A percentile compares a stretch with the other conserved stretches of the same genome.
Conservation (phyloP, 108 stramenopile species). For the Chaetoceros tenuissimus region DNA sequence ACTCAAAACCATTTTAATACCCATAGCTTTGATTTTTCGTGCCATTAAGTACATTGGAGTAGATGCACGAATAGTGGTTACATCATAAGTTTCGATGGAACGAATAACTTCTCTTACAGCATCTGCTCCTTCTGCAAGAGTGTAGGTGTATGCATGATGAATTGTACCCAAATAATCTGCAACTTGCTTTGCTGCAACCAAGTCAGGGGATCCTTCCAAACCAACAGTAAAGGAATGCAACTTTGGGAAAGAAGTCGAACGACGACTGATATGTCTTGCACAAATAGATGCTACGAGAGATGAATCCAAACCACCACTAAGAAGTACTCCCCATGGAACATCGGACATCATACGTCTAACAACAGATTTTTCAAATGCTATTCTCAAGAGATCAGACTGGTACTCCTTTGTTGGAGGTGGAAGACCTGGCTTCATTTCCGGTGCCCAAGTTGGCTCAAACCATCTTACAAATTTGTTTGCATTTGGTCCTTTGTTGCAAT, state of each 20-base stretch:
- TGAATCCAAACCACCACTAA: constrained; percentile 95
- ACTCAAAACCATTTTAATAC: constrained; percentile 99
- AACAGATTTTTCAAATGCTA: constrained; percentile 90
- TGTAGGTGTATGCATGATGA: constrained; percentile 95
- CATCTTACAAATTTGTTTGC: constrained; percentile 80
- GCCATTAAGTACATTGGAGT: constrained; percentile 98
- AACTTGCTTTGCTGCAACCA: constrained; percentile 89
- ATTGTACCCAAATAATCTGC: constrained; percentile 94
- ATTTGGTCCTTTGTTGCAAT: constrained; percentile 68
- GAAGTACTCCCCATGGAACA: constrained; percentile 98
- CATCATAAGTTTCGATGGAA: constrained; percentile 94
- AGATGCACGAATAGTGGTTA: constrained; percentile 94
- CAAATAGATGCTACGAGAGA: constrained; percentile 94
- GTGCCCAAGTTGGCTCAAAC: constrained; percentile 91
- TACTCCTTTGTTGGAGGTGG: constrained; percentile 51
- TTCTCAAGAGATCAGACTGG: constrained; percentile 73
- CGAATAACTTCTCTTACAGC: constrained; percentile 94
- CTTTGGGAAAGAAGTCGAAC: constrained; percentile 71
- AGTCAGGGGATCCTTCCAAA: constrained; percentile 85
- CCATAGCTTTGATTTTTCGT: constrained; percentile 98
- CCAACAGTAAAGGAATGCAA: constrained; percentile 97
- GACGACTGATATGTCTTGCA: constrained; percentile 77
- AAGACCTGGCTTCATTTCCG: constrained; percentile 75
- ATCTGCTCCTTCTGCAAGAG: constrained; percentile 95
- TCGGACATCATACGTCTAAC: constrained; percentile 97